Base-by-base conservation (phyloP, 2,329 filamentous ascomycete genomes). In the Stachybotrys echinatus region DNA sequence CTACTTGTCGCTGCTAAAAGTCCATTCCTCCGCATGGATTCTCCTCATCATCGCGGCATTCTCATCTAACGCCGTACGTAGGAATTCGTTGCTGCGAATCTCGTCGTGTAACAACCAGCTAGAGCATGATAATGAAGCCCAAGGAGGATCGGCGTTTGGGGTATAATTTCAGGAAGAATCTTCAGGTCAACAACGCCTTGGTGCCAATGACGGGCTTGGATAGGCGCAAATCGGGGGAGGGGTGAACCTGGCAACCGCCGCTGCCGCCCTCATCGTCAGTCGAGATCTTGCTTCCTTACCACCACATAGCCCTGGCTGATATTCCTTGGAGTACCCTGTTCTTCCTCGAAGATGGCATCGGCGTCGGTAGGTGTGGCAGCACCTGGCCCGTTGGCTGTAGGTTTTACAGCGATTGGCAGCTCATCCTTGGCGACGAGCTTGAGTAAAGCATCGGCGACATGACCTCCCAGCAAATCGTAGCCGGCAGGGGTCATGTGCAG, bases 381-480 rank as follows among this genome's bases (percentile, higher is more conserved):
- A n/a, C n/a, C 40, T 23, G 43, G n/a, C 27, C 14, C 18, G n/a
- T 20, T 44, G 47, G n/a, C 51, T 21, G 17, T 8, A 10, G 27
- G 27, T 8, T 5, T 34, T 34, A 34, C 14, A 14, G 27, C 27
- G 27, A n/a, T 23, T 18, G 23, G 17, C 27, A 31, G 17, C 14
- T 46, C 27, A 34, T 34, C 27, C 14, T 34, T 34, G 27, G 27
- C 17, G 4, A 77, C 56, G 38, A 84, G 66, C 23, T 72, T 68
- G 43, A 80, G 67, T 10, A 87, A 63, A 23, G 67, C 72, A 21
- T 75, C 71, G 44, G 76, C 83, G 46, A 87, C 70, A 50, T 76
- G 71, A 38, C 74, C 69, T 2, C 83, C 84, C 71, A 87, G 80
- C 57, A 79, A 68, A 59, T 84, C 74, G 67, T 87, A 87, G 7